Evolutionary conservation across 306 rosid genomes (phyloP).

Genomic region (Mucuna pruriens): DNA sequence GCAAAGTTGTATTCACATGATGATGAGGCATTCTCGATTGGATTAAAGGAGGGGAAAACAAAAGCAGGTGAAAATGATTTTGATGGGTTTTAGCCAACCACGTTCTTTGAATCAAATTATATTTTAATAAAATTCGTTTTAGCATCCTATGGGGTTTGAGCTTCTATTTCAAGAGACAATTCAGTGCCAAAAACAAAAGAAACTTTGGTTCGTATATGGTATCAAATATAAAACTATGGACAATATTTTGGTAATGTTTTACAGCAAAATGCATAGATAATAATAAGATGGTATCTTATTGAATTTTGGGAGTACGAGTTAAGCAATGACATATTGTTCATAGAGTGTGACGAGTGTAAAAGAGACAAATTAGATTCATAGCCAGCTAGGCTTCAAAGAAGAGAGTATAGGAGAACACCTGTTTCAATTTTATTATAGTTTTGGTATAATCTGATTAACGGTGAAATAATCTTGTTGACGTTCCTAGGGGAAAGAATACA

Average conservation of each 20-base stretch:
- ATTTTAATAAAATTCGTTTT: neutral
- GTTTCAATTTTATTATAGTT: neutral
- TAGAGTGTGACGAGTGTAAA: neutral
- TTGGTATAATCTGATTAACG: neutral
- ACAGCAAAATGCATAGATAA: neutral
- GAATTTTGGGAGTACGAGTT: neutral
- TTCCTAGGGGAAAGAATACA: neutral
- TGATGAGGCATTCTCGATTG: constrained; percentile 30
- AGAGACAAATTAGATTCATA: constrained; percentile 11
- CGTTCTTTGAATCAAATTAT: constrained; percentile 26
- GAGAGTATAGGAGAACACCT: neutral
- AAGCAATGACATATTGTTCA: constrained; percentile 16
- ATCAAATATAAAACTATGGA: neutral
- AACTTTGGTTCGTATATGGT: neutral
- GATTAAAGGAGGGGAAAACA: neutral
- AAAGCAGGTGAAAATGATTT: constrained; percentile 23
- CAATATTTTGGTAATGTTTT: neutral
- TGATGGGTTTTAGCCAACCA: constrained; percentile 32
- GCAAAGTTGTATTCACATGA: constrained; percentile 34
- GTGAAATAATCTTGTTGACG: neutral
- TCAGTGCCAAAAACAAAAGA: neutral
- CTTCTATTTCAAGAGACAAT: neutral
- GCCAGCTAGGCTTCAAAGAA: neutral
- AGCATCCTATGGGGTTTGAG: constrained; percentile 34
- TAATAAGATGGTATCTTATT: neutral